A percentile compares a stretch with the other conserved stretches of the same genome.
These are phyloP conservation scores for Leccinum subrobustum DNA, from an alignment of 1,284 basidiomycete species.

Conservation along the genomic window DNA sequence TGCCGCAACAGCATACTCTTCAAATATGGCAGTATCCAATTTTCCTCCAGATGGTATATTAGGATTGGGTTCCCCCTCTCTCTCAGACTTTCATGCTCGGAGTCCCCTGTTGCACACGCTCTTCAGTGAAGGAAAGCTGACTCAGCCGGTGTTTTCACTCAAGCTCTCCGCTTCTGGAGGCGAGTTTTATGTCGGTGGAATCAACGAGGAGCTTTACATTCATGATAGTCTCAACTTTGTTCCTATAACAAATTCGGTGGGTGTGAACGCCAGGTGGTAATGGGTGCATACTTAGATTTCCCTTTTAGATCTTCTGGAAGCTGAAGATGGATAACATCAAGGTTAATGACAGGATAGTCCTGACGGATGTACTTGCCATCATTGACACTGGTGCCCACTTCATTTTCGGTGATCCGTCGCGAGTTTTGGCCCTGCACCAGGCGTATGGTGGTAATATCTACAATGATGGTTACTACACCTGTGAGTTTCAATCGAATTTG, in stretches of 20 bases:
- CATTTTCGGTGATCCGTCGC: background rate
- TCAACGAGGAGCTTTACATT: background rate
- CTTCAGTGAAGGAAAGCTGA: background rate
- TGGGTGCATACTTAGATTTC: background rate
- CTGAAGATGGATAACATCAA: background rate
- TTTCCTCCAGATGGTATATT: background rate
- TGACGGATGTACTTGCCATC: background rate
- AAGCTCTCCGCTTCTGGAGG: background rate
- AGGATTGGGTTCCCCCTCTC: background rate
- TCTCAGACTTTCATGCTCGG: background rate
- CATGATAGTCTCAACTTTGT: background rate
- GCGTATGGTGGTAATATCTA: background rate
- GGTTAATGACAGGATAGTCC: background rate
- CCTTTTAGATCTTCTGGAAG: background rate
- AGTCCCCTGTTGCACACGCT: background rate
- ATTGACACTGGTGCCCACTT: background rate
- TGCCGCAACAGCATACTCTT: background rate
- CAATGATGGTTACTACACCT: background rate
- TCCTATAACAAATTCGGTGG: background rate
- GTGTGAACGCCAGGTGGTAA: background rate
- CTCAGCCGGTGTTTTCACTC: background rate
- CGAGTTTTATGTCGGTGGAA: background rate
- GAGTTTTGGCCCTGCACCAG: background rate
- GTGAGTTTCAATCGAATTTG: background rate
- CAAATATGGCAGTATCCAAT: background rate